phyloP scores from a whole-genome alignment of 2,329 filamentous ascomycete species.

The Diaporthe citri region DNA sequence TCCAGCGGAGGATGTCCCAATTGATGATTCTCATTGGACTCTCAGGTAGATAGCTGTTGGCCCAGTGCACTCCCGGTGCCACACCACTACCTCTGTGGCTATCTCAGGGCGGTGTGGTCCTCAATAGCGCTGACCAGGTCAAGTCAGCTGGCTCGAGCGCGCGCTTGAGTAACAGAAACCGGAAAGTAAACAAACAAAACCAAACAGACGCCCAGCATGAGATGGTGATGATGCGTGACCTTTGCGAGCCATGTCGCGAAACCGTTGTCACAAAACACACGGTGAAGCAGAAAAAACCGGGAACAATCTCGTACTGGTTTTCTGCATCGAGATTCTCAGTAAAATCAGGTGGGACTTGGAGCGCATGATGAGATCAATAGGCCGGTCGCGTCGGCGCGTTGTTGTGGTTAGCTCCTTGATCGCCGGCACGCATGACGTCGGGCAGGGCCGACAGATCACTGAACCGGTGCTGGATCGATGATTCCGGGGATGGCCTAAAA shows the following conservation, averaged over 20 bases:
- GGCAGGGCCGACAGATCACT: conserved; percentile 36
- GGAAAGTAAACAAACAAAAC: conserved; percentile 40
- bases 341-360: conserved; percentile 14
- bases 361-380: conserved; percentile 23
- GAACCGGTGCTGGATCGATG: conserved; percentile 33
- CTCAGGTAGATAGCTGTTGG: conserved; percentile 18
- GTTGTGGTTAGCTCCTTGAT: conserved; percentile 30
- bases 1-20: conserved; percentile 12
- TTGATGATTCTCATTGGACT: background rate
- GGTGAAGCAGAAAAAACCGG: conserved; percentile 26
- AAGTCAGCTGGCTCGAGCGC: conserved; percentile 26
- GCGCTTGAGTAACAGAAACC: conserved; percentile 1
- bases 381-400: conserved; percentile 38
- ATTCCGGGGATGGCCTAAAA: conserved; percentile 9
- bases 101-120: conserved; percentile 20
- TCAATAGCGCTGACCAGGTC: conserved; percentile 16
- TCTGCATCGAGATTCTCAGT: conserved; percentile 31
- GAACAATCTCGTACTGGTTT: background rate
- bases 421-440: conserved; percentile 38
- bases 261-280: background rate
- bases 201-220: conserved; percentile 7
- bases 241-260: background rate
- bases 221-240: conserved; percentile 14
- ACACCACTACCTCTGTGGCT: background rate
- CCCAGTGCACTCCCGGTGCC: conserved; percentile 8